These are phyloP conservation scores for Chalaropsis ovoidea DNA, from an alignment of 2,329 filamentous ascomycete genomes.

Conservation along the genomic window DNA sequence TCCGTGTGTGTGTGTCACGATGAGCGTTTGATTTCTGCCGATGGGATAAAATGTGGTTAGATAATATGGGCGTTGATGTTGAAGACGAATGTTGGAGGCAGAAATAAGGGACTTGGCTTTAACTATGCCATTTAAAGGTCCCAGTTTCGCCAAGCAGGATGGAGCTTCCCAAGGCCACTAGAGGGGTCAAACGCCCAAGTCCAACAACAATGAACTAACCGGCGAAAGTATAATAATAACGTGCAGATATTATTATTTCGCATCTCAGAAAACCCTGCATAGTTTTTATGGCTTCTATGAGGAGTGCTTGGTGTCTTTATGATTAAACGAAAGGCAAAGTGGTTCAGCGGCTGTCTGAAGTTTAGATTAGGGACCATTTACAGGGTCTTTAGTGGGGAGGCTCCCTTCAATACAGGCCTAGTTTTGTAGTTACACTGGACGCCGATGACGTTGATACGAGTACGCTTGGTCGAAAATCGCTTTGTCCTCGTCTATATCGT, in stretches of 20 bases:
- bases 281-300: not conserved
- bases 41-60: not conserved
- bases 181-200: not conserved
- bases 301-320: not conserved
- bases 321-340: not conserved
- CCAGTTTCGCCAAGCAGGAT: not conserved
- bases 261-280: not conserved
- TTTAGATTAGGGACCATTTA: slow-evolving; percentile 2
- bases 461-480: not conserved
- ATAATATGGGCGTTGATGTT: not conserved
- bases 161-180: not conserved
- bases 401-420: not conserved
- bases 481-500: not conserved
- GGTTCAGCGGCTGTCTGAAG: slow-evolving; percentile 1
- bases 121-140: not conserved
- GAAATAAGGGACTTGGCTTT: not conserved
- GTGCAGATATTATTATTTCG: too few species aligned
- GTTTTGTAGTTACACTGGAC: not conserved
- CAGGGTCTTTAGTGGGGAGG: not conserved
- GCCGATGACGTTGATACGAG: not conserved
- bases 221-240: not conserved
- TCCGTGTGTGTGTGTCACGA: not conserved
- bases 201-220: not conserved
- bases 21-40: not conserved
- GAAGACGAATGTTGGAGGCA: not conserved